These are phyloP conservation scores for Phalaenopsis aphrodite DNA, from an alignment of 106 monocot genomes.

Conservation along the genomic window DNA sequence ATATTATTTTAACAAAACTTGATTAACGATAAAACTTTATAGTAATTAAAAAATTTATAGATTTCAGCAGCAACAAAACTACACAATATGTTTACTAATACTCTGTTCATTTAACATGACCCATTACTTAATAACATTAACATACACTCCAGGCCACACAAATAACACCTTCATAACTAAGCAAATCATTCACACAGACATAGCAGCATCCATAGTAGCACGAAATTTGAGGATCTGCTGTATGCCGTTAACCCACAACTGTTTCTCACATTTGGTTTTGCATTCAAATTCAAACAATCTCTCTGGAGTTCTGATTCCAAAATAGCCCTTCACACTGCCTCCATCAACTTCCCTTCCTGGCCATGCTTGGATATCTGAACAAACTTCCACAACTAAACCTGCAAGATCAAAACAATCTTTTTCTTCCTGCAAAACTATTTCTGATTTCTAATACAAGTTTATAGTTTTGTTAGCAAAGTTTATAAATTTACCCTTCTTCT, in stretches of 20 bases:
- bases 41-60: no score
- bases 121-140: background rate
- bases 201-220: background rate
- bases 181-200: background rate
- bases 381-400: slow-evolving; percentile 6
- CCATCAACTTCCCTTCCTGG: slow-evolving; percentile 1
- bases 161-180: background rate
- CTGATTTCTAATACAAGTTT: background rate
- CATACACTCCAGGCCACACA: background rate
- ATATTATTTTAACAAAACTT: no score
- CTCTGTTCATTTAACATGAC: no score
- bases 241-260: slow-evolving; percentile 11
- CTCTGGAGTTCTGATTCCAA: slow-evolving; percentile 12
- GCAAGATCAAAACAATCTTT: background rate
- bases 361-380: slow-evolving; percentile 9
- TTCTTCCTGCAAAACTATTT: no score
- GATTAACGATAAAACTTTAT: no score
- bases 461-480: no score
- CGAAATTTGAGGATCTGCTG: background rate
- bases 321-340: background rate
- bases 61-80: no score
- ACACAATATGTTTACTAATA: no score
- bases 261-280: slow-evolving; percentile 3
- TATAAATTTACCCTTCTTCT: slow-evolving; percentile 26
- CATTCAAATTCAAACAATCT: slow-evolving; percentile 11